Percentiles rank a stretch among this genome's conserved stretches.
Conservation (phyloP, 2,329 filamentous ascomycete species). For the Penicillium sp. region DNA sequence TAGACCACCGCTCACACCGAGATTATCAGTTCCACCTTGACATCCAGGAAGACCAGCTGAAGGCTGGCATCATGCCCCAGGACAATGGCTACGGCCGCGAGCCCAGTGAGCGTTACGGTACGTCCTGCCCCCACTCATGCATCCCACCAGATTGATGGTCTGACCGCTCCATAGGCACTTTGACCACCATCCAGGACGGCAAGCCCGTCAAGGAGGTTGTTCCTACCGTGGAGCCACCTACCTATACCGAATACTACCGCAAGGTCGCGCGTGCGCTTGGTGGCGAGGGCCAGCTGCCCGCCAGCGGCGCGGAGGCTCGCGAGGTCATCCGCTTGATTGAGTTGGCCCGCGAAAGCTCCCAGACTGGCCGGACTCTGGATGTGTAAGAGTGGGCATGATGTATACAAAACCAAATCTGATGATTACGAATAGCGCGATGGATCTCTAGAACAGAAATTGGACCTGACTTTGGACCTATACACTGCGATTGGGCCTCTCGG, state of each 20-base stretch:
- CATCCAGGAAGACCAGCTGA: constrained; percentile 71
- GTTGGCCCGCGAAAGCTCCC: constrained; percentile 54
- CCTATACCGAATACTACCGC: constrained; percentile 67
- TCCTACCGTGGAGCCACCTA: constrained; percentile 62
- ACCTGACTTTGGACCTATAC: too few species aligned
- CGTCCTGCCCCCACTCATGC: constrained; percentile 8
- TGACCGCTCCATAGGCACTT: constrained; percentile 25
- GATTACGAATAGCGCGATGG: constrained; percentile 18
- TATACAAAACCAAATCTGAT: constrained; percentile 18
- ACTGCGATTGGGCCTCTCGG: too few species aligned
- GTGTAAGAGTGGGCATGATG: constrained; percentile 22
- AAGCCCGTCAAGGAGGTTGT: constrained; percentile 51
- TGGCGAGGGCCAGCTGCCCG: constrained; percentile 55
- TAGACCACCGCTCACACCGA: not conserved
- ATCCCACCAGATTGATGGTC: not conserved
- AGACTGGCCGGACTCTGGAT: constrained; percentile 49
- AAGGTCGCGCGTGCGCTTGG: constrained; percentile 52
- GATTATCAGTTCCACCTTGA: constrained; percentile 58
- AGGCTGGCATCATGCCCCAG: constrained; percentile 59
- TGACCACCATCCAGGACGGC: constrained; percentile 57
- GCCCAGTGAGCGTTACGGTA: constrained; percentile 56
- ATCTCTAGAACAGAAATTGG: constrained; percentile 5
- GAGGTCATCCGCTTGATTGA: constrained; percentile 58
- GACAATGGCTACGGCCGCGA: constrained; percentile 66
- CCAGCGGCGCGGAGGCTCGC: constrained; percentile 52